Conservation (phyloP, 768 basidiomycete species). For the Phylloporus sp. region DNA sequence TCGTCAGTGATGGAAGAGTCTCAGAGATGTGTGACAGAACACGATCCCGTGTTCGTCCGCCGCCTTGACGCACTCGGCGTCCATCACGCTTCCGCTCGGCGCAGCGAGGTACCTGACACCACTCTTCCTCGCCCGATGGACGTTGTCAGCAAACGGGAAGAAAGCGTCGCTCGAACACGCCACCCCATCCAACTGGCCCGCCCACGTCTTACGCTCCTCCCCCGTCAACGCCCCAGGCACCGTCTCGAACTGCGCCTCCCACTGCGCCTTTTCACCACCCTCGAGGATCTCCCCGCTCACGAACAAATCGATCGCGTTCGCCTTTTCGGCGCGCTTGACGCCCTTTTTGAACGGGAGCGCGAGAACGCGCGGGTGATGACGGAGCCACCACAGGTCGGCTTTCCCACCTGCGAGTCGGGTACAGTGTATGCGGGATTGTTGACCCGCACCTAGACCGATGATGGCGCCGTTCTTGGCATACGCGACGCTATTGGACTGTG, state of each 20-base stretch:
- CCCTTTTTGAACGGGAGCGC: constrained; percentile 94
- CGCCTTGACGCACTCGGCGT: constrained; percentile 91
- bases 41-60: constrained; percentile 91
- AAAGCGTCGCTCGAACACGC: constrained; percentile 96
- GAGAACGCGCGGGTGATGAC: constrained; percentile 93
- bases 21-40: constrained; percentile 82
- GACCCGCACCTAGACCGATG: constrained; percentile 94
- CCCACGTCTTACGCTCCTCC: constrained; percentile 73
- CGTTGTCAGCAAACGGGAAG: constrained; percentile 99
- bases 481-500: constrained; percentile 97
- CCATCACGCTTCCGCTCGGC: constrained; percentile 94
- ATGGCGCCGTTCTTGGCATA: constrained; percentile 91
- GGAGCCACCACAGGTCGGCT: constrained; percentile 99
- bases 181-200: constrained; percentile 70
- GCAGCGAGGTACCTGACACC: constrained; percentile 92
- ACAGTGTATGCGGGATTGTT: constrained; percentile 99
- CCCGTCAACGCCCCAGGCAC: constrained; percentile 59
- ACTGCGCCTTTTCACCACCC: constrained; percentile 83
- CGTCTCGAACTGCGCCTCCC: constrained; percentile 83
- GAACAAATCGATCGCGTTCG: constrained; percentile 96
- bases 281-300: constrained; percentile 87
- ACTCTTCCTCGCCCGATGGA: constrained; percentile 86
- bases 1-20: constrained; percentile 82
- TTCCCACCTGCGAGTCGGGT: constrained; percentile 96
- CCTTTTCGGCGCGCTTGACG: constrained; percentile 95